Percentiles rank a stretch among this genome's conserved stretches.
These are phyloP conservation scores for Pisolithus microcarpus DNA, from an alignment of 768 basidiomycete species.

Conservation along the genomic window DNA sequence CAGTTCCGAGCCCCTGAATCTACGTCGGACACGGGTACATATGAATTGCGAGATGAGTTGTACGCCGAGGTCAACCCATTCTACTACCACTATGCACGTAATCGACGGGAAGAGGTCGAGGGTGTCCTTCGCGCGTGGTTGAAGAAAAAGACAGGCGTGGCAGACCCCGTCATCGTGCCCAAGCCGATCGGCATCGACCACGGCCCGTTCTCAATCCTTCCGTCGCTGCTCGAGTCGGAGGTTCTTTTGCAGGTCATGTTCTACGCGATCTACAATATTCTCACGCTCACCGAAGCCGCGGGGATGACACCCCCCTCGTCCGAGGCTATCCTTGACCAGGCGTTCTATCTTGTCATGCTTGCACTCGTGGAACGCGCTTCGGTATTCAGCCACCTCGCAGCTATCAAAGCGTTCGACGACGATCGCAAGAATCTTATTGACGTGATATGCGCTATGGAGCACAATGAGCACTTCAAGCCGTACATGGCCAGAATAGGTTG, in stretches of 20 bases:
- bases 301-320: conserved; percentile 64
- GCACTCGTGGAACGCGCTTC: conserved; percentile 65
- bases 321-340: conserved; percentile 87
- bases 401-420: conserved; percentile 49
- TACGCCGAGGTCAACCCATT: conserved; percentile 91
- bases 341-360: conserved; percentile 79
- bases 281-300: conserved; percentile 53
- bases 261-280: conserved; percentile 70
- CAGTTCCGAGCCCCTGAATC: conserved; percentile 77
- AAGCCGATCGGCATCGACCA: conserved; percentile 53
- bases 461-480: conserved; percentile 65
- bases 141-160: conserved; percentile 54
- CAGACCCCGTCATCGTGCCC: conserved; percentile 72
- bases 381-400: conserved; percentile 54
- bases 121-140: conserved; percentile 58
- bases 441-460: conserved; percentile 69
- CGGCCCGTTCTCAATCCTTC: conserved; percentile 65
- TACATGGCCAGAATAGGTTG: conserved; percentile 69
- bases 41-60: conserved; percentile 76
- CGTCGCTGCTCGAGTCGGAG: conserved; percentile 59
- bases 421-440: conserved; percentile 59
- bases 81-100: conserved; percentile 92
- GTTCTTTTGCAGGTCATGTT: conserved; percentile 77
- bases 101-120: conserved; percentile 89
- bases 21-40: conserved; percentile 73